Conservation (phyloP, 805 yeast species). For the Yamadazyma paraphyllophila region DNA sequence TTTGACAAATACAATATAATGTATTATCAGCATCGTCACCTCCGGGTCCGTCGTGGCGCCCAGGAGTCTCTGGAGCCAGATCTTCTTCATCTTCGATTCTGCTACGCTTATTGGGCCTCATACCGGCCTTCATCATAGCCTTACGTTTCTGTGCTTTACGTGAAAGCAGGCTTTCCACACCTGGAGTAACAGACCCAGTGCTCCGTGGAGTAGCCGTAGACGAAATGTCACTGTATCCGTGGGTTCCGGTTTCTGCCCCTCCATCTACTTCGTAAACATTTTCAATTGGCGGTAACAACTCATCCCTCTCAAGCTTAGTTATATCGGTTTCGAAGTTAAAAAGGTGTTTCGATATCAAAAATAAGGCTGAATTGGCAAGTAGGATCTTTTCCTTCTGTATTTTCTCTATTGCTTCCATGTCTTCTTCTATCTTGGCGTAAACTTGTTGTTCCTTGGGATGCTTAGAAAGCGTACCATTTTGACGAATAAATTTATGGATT, state of each 20-base stretch:
- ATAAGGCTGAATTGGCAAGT: conserved; percentile 80
- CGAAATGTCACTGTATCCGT: conserved; percentile 19
- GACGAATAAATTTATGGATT: conserved; percentile 76
- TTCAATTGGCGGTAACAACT: conserved; percentile 63
- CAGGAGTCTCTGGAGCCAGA: conserved; percentile 14
- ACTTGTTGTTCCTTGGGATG: conserved; percentile 78
- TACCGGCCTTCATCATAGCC: conserved; percentile 17
- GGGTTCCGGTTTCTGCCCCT: conserved; percentile 7
- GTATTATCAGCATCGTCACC: conserved; percentile 47
- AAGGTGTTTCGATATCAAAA: conserved; percentile 72
- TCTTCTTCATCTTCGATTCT: conserved; percentile 22
- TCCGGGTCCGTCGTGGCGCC: conserved; percentile 21
- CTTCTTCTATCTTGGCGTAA: conserved; percentile 65
- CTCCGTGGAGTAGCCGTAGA: conserved; percentile 32
- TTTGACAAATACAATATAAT: conserved; percentile 86
- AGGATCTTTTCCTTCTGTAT: conserved; percentile 77
- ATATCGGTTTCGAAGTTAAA: conserved; percentile 72
- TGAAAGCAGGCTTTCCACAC: conserved; percentile 15
- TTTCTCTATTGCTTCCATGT: conserved; percentile 54
- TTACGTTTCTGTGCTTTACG: conserved; percentile 28
- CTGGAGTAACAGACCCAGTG: conserved; percentile 15
- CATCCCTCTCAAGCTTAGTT: conserved; percentile 72
- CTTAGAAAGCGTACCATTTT: conserved; percentile 76
- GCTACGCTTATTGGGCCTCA: conserved; percentile 21
- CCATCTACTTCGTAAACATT: conserved; percentile 23